Evolutionary conservation across 2,329 filamentous ascomycete species (phyloP), one percentile per base, ranked within the genome.

Genomic region (Furcasterigmium furcatum): DNA sequence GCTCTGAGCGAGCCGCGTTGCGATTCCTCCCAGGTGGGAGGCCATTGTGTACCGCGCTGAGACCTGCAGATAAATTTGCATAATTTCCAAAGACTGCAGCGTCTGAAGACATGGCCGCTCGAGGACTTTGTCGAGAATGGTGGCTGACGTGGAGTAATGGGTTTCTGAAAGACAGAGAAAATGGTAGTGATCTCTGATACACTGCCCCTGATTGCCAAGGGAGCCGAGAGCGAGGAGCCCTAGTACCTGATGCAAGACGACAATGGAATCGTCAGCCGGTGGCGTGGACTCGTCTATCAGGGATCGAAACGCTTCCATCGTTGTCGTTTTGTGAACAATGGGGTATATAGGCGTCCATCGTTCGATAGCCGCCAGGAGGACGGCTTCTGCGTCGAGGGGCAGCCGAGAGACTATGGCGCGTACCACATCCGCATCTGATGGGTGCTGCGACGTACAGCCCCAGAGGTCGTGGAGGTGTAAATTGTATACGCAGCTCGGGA

Each of bases 21-120:
- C 55, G 16, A 58, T 44, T 5, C 57, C 57, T 3, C 48, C 52
- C 2, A 58, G 38, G 7, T 58, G 55, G 2, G 52, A 55, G 3
- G 57, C 54, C 9, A 47, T 44, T 0, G 51, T 50, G 24, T 55
- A 55, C 3, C 57, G 48, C 10, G 48, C 45, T 12, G 56, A 52
- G 3, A 58, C 14, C 13, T 56, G 56, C 4, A 58, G 48, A 14
- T 58, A 59, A 4, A 58, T 47, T 22, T 58, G 54, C 6, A 49
- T 44, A 7, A 58, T 52, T 13, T 52, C 52, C 3, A 59, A 40
- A 3, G 54, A 52, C 18, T 58, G 55, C 0, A 58, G 43, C 10
- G 51, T 55, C 29, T 48, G 44, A 7, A 58, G 27, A 5, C 50
- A 53, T 16, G 56, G 49, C 4, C 47, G 41, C 4, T 47, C 44